Conservation (phyloP, 352 stramenopile genomes). For the Globisporangium canariense region DNA sequence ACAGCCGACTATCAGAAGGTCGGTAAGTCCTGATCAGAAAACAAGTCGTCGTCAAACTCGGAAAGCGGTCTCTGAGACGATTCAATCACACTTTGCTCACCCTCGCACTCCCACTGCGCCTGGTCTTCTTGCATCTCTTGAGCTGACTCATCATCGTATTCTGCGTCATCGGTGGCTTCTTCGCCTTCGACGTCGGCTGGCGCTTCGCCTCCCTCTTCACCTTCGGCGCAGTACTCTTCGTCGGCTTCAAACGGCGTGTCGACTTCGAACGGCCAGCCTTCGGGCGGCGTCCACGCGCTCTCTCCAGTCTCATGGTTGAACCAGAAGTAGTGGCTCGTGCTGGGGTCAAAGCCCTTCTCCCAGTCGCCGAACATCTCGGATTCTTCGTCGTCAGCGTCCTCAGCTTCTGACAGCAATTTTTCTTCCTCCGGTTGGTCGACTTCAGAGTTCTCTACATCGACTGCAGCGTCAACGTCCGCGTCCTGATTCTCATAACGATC, state of each 20-base stretch:
- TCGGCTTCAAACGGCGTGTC: constrained; percentile 62
- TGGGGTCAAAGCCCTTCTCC: constrained; percentile 83
- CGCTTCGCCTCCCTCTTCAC: constrained; percentile 11
- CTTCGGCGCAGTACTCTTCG: constrained; percentile 17
- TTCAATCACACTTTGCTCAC: constrained; percentile 18
- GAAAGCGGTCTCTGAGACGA: constrained; percentile 30
- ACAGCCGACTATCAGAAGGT: constrained; percentile 28
- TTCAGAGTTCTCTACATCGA: not conserved
- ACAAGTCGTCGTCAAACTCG: constrained; percentile 56
- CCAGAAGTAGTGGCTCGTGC: constrained; percentile 86
- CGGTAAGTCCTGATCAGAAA: constrained; percentile 49
- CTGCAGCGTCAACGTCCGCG: constrained; percentile 7
- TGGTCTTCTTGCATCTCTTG: constrained; percentile 3
- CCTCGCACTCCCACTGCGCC: constrained; percentile 14
- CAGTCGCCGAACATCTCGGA: constrained; percentile 77
- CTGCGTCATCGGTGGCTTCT: constrained; percentile 9
- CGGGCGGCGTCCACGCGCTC: constrained; percentile 73
- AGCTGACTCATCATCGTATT: constrained; percentile 9
- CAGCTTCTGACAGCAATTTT: constrained; percentile 26
- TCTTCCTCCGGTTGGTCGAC: constrained; percentile 9
- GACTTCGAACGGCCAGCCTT: constrained; percentile 71
- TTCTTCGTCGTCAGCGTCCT: constrained; percentile 73
- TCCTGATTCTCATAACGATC: not conserved
- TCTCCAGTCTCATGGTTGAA: constrained; percentile 83
- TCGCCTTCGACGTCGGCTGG: constrained; percentile 15